These are phyloP conservation scores for Candida ficus DNA, from an alignment of 805 yeast species.

Conservation along the genomic window DNA sequence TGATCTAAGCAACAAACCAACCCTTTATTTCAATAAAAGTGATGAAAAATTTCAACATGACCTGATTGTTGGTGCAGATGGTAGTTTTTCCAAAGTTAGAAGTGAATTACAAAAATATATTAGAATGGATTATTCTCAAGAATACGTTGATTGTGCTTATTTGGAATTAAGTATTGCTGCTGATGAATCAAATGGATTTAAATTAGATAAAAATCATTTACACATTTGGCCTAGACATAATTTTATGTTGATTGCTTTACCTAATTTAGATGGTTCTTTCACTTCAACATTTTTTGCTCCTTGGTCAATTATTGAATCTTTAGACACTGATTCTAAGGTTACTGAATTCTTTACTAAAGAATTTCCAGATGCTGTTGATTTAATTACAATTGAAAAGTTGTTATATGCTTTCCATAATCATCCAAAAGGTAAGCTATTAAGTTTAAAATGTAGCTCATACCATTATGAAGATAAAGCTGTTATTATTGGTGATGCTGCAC, in stretches of 20 bases:
- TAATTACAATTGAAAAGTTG: slow-evolving; percentile 59
- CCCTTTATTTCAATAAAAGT: slow-evolving; percentile 18
- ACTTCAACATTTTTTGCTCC: slow-evolving; percentile 89
- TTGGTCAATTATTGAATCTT: slow-evolving; percentile 54
- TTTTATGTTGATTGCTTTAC: slow-evolving; percentile 85
- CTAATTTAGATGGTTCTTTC: slow-evolving; percentile 81
- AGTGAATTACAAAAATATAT: slow-evolving; percentile 58
- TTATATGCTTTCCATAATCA: slow-evolving; percentile 45
- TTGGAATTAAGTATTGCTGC: slow-evolving; percentile 76
- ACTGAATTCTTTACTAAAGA: slow-evolving; percentile 48
- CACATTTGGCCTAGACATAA: slow-evolving; percentile 92
- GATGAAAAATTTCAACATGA: slow-evolving; percentile 34
- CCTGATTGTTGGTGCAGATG: slow-evolving; percentile 79
- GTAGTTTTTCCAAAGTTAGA: slow-evolving; percentile 72
- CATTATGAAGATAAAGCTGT: slow-evolving; percentile 57
- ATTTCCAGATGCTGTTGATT: slow-evolving; percentile 69
- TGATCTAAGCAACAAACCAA: slow-evolving; percentile 26
- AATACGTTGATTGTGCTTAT: slow-evolving; percentile 80
- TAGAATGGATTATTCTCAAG: slow-evolving; percentile 68
- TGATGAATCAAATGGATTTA: slow-evolving; percentile 31
- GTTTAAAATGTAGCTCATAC: slow-evolving; percentile 66
- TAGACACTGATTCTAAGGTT: slow-evolving; percentile 41
- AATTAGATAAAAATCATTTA: slow-evolving; percentile 56
- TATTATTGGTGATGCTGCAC: slow-evolving; percentile 90
- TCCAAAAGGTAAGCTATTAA: slow-evolving; percentile 77